A percentile compares a stretch with the other conserved stretches of the same genome.
phyloP scores from a whole-genome alignment of 352 stramenopile genomes.

The Pythium dissimile region DNA sequence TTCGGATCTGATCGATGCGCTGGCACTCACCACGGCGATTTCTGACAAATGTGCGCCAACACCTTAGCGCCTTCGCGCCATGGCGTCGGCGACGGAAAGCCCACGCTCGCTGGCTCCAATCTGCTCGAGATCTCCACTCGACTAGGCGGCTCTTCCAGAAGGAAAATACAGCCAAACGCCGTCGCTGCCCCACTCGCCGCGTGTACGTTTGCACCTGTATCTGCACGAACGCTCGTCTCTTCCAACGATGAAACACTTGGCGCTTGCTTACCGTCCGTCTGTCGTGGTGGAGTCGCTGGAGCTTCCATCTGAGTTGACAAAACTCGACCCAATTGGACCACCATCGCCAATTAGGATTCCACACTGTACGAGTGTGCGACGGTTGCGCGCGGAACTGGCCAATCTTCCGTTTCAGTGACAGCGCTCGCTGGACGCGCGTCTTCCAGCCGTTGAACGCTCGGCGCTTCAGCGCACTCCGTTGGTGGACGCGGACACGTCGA shows the following conservation, averaged over 20 bases:
- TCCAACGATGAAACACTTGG: neutral
- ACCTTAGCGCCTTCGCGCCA: neutral
- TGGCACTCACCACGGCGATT: neutral
- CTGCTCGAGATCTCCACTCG: neutral
- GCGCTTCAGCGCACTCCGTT: slow-evolving; percentile 1
- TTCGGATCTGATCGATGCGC: neutral
- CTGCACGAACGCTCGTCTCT: neutral
- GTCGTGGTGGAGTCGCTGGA: neutral
- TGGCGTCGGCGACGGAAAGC: neutral
- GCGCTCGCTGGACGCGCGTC: neutral
- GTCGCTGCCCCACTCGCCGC: neutral
- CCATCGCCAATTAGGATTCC: slow-evolving; percentile 11
- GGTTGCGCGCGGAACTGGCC: neutral
- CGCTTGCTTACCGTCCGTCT: neutral
- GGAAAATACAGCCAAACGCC: neutral
- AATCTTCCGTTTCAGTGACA: neutral
- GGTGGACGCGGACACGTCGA: slow-evolving; percentile 3
- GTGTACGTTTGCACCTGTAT: neutral
- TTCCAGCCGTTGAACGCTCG: neutral
- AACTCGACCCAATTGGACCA: slow-evolving; percentile 18
- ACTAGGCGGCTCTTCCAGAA: neutral
- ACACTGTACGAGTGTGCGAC: neutral
- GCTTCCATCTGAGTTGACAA: neutral
- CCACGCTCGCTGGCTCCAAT: neutral
- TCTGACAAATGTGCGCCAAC: neutral